These are phyloP conservation scores for Serendipita indica DNA, from an alignment of 768 basidiomycete species.

Conservation along the genomic window DNA sequence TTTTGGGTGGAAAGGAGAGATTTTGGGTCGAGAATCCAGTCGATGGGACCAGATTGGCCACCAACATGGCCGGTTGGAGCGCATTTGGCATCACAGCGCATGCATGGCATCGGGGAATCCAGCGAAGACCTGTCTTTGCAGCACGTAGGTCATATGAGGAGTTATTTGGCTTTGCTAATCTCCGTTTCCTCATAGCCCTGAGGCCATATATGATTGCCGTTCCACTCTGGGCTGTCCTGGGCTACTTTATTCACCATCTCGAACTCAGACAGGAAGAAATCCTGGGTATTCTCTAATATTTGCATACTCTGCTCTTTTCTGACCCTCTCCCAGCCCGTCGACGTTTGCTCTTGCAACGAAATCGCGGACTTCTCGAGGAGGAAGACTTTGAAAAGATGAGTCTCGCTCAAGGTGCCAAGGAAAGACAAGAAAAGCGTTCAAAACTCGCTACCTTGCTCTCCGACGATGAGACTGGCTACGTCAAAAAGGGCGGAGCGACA, in stretches of 20 bases:
- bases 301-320: background rate
- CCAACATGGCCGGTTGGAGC: background rate
- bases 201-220: background rate
- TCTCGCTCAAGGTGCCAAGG: background rate
- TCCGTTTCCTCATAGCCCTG: background rate
- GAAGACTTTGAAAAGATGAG: background rate
- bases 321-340: background rate
- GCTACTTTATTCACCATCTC: constrained; percentile 7
- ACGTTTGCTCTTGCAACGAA: background rate
- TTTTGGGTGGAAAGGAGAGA: background rate
- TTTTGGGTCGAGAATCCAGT: constrained; percentile 1
- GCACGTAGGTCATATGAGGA: background rate
- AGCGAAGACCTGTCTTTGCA: background rate
- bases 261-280: constrained; percentile 6
- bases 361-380: background rate
- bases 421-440: background rate
- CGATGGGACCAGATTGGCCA: background rate
- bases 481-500: background rate
- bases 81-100: background rate
- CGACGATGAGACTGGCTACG: background rate
- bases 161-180: background rate
- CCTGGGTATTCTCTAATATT: background rate
- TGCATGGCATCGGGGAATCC: constrained; percentile 6
- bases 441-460: background rate
- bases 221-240: background rate